phyloP scores from a whole-genome alignment of 495 filamentous ascomycete species.

The Podospora comata region DNA sequence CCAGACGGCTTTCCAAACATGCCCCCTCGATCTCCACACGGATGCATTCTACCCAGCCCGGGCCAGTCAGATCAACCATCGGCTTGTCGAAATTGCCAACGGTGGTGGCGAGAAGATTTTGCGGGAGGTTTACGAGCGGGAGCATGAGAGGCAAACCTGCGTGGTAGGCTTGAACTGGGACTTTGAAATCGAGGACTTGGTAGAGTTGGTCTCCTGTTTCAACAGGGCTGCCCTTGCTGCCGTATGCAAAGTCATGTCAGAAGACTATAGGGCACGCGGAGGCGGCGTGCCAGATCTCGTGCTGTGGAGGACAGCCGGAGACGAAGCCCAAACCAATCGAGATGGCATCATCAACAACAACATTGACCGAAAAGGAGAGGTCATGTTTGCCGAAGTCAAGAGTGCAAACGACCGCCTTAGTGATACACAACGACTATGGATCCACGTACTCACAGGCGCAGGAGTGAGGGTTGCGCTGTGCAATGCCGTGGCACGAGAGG shows the following conservation, averaged over 20 bases:
- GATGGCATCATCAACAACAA: not conserved
- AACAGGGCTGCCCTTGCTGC: constrained; percentile 72
- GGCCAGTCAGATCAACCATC: constrained; percentile 83
- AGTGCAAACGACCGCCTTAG: constrained; percentile 93
- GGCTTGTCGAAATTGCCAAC: constrained; percentile 79
- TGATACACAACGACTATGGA: constrained; percentile 96
- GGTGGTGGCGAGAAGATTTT: constrained; percentile 68
- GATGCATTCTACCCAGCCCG: constrained; percentile 88
- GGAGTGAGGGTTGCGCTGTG: constrained; percentile 86
- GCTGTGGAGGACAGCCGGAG: constrained; percentile 62
- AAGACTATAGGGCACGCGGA: constrained; percentile 84
- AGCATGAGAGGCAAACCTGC: constrained; percentile 69
- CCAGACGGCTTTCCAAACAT: constrained; percentile 90
- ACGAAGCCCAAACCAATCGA: constrained; percentile 27
- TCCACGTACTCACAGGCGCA: constrained; percentile 81
- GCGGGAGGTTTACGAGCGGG: constrained; percentile 58
- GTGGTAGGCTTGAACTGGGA: constrained; percentile 90
- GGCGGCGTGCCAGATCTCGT: constrained; percentile 92
- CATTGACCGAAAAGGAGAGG: constrained; percentile 42
- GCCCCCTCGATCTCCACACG: constrained; percentile 87
- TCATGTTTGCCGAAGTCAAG: constrained; percentile 90
- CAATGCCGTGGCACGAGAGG: constrained; percentile 76
- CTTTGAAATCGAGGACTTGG: constrained; percentile 73
- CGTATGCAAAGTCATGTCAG: constrained; percentile 88
- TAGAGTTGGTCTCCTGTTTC: constrained; percentile 80